A percentile compares a stretch with the other conserved stretches of the same genome.
Evolutionary conservation across 2,329 filamentous ascomycete species (phyloP).

Genomic region (Fusarium fracticaudum): DNA sequence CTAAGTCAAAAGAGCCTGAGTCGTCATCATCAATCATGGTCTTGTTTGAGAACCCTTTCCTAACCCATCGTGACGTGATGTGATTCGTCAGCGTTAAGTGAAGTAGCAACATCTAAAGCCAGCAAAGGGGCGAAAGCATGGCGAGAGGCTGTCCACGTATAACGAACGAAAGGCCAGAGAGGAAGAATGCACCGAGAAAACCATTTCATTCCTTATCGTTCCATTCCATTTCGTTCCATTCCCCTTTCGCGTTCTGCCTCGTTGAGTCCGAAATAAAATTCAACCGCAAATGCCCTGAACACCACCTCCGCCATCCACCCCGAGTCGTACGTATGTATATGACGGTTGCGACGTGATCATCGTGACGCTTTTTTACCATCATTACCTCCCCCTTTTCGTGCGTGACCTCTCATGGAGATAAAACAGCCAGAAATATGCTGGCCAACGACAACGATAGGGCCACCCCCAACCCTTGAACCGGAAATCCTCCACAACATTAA

Average conservation of each 20-base stretch:
- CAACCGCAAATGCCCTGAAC: conserved; percentile 28
- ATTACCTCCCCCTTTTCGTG: conserved; percentile 20
- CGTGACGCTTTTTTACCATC: conserved; percentile 26
- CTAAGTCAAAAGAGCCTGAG: conserved; percentile 5
- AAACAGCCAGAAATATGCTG: conserved; percentile 35
- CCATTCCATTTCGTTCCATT: neutral
- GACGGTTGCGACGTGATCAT: conserved; percentile 20
- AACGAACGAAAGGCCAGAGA: conserved; percentile 23
- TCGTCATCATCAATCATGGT: conserved; percentile 36
- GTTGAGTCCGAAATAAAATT: conserved; percentile 28
- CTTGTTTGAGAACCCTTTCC: conserved; percentile 25
- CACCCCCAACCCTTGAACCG: conserved; percentile 31
- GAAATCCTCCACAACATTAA: conserved; percentile 44
- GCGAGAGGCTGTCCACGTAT: conserved; percentile 30
- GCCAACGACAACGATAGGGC: conserved; percentile 22
- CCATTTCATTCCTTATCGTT: conserved; percentile 2
- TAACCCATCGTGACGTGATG: conserved; percentile 13
- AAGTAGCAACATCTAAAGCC: conserved; percentile 34
- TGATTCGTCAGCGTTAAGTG: conserved; percentile 3
- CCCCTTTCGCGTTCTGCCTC: conserved; percentile 29
- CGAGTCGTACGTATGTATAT: conserved; percentile 25
- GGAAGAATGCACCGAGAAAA: conserved; percentile 21
- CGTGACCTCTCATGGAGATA: conserved; percentile 23
- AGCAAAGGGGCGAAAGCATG: conserved; percentile 28
- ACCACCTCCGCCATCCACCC: conserved; percentile 26